These are phyloP conservation scores for Brassica carinata DNA, from an alignment of 345 rosid genomes.

Conservation along the genomic window DNA sequence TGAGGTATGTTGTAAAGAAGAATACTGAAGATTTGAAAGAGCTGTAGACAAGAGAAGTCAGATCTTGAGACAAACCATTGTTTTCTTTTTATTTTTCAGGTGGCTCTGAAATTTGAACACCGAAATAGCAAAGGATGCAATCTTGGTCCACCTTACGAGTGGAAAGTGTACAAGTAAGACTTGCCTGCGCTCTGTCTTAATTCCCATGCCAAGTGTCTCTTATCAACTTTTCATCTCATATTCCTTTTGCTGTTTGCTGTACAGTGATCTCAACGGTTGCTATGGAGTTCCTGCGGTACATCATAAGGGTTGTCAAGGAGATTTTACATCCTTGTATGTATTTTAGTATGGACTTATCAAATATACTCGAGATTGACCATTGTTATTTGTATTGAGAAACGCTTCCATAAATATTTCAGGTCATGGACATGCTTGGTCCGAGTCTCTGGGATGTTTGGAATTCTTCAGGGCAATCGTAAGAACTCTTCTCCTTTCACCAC, in stretches of 20 bases:
- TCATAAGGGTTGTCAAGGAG: constrained; percentile 91
- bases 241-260: too few relatives aligned
- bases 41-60: neutral
- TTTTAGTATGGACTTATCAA: constrained; percentile 7
- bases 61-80: neutral
- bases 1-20: constrained; percentile 51
- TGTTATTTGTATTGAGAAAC: constrained; percentile 26
- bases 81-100: constrained; percentile 55
- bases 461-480: constrained; percentile 78
- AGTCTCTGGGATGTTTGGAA: constrained; percentile 99
- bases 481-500: constrained; percentile 7
- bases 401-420: constrained; percentile 50
- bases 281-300: constrained; percentile 90
- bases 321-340: constrained; percentile 82
- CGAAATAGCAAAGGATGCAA: constrained; percentile 93
- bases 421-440: constrained; percentile 99
- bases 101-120: constrained; percentile 96
- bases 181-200: too few relatives aligned
- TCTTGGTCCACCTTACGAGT: constrained; percentile 94
- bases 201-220: too few relatives aligned
- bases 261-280: constrained; percentile 69
- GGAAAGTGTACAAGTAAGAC: constrained; percentile 95
- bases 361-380: constrained; percentile 12
- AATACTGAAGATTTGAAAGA: neutral
- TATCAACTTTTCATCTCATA: too few relatives aligned